Base-by-base conservation (phyloP, 768 basidiomycete genomes). In the Russula brevipes region DNA sequence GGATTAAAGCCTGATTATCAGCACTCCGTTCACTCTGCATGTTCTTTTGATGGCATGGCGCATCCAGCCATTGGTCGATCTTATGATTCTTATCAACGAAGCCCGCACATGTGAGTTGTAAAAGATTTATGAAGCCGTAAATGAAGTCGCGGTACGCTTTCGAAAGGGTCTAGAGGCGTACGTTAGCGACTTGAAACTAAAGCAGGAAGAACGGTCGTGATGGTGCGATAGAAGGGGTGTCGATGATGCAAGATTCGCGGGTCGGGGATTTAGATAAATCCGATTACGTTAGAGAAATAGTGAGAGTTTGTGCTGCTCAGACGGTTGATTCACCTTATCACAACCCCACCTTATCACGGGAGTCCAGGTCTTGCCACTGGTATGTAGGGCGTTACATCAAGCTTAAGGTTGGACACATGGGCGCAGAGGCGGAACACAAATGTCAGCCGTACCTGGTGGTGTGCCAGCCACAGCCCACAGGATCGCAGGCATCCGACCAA, bases 241-340 rank as follows among this genome's bases (percentile, higher is more conserved):
- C 53, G 54, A 36, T 60, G 59, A 56, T 64, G 63, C 58, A 56
- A 52, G 54, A 55, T 50, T 59, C 52, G 33, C 45, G 36, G 16
- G 24, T 14, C 57, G 38, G 62, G 24, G 9, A 31, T 49, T 31
- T 4, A 35, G 42, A 39, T 31, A 60, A 59, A 44, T 54, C 63
- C 63, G 53, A 59, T 54, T 59, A 59, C 57, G 56, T 39, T 33
- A 52, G 41, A 16, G 33, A 31, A 31, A 45, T 33, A 35, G 35
- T 6, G 12, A 38, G 11, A 5, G 35, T 30, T 53, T 19, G 39
- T 35, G n/a, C n/a, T 6, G 39, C 39, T 41, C 30, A 35, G 44
- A 54, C 17, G n/a, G 50, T 35, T 59, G 17, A 52, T 9, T 9
- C 50, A 44, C 50, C 53, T 49, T 61, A 57, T 44, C 51, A 24